Percentiles rank a stretch among this genome's conserved stretches.
These are phyloP conservation scores for Colletotrichum sp. DNA, from an alignment of 2,329 filamentous ascomycete species.

Conservation along the genomic window DNA sequence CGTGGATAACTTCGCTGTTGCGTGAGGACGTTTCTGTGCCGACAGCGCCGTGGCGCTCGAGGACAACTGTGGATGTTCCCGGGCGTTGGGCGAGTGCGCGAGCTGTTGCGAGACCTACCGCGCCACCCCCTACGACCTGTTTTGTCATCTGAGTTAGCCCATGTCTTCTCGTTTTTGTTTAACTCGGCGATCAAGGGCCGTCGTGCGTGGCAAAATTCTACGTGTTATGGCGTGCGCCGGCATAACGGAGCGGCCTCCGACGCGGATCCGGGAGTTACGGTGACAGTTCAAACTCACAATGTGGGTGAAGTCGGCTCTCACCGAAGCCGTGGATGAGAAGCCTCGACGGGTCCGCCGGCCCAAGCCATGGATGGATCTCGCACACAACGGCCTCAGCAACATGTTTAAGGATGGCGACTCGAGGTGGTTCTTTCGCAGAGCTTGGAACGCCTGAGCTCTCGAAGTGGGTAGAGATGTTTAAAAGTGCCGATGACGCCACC, in stretches of 20 bases:
- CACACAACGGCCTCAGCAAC: background rate
- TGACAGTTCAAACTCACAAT: slow-evolving; percentile 36
- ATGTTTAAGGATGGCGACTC: background rate
- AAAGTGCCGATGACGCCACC: slow-evolving; percentile 9
- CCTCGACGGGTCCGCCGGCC: background rate
- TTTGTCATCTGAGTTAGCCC: background rate
- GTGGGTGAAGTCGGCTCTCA: slow-evolving; percentile 49
- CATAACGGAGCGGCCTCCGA: background rate
- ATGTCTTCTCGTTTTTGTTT: background rate
- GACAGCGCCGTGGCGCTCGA: slow-evolving; percentile 77
- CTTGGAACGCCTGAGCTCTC: background rate
- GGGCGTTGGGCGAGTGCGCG: slow-evolving; percentile 71
- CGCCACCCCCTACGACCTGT: slow-evolving; percentile 63
- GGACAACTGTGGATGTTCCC: slow-evolving; percentile 71
- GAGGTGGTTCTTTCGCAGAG: background rate
- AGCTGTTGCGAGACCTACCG: slow-evolving; percentile 82
- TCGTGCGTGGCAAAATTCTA: background rate
- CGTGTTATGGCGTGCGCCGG: background rate
- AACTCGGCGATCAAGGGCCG: background rate
- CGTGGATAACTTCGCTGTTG: slow-evolving; percentile 97
- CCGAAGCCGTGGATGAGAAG: slow-evolving; percentile 41
- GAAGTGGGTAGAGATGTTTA: background rate
- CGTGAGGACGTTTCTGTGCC: slow-evolving; percentile 89
- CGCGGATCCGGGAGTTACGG: background rate
- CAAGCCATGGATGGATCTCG: background rate